phyloP scores from a whole-genome alignment of 371 early-diverging fungal genomes.

The Mortierella sp. region DNA sequence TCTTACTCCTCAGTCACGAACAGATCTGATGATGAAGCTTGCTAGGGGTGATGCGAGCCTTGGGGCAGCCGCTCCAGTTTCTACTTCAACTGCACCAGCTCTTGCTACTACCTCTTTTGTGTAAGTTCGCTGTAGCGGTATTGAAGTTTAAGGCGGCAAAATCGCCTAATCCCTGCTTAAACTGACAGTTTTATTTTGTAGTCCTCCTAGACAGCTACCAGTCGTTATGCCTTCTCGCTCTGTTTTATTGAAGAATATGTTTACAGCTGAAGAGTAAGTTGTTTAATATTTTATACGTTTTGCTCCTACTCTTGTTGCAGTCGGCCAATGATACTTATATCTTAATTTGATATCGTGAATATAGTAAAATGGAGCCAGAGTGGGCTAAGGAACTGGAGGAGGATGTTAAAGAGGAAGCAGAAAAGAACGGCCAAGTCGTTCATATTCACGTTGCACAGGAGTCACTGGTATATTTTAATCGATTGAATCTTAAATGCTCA shows the following conservation, averaged over 20 bases:
- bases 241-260: constrained; percentile 89
- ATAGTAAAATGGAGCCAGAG: constrained; percentile 85
- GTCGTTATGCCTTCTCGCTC: constrained; percentile 60
- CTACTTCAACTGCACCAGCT: constrained; percentile 21
- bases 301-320: neutral
- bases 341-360: constrained; percentile 3
- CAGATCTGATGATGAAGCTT: constrained; percentile 90
- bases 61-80: constrained; percentile 27
- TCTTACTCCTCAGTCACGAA: constrained; percentile 80
- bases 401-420: constrained; percentile 89
- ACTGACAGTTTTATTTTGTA: constrained; percentile 9
- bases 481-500: neutral
- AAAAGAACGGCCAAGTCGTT: constrained; percentile 81
- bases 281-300: neutral
- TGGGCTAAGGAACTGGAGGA: constrained; percentile 92
- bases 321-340: neutral
- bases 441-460: constrained; percentile 83
- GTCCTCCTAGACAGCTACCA: constrained; percentile 37
- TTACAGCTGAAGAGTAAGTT: constrained; percentile 88
- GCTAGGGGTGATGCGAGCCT: constrained; percentile 65
- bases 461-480: constrained; percentile 64
- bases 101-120: constrained; percentile 34
- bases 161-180: neutral
- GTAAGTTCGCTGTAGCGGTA: constrained; percentile 8
- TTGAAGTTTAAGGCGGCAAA: neutral